A percentile compares a stretch with the other conserved stretches of the same genome.
Evolutionary conservation across 768 basidiomycete genomes (phyloP).

Genomic region (Xerocomus potaroensis): DNA sequence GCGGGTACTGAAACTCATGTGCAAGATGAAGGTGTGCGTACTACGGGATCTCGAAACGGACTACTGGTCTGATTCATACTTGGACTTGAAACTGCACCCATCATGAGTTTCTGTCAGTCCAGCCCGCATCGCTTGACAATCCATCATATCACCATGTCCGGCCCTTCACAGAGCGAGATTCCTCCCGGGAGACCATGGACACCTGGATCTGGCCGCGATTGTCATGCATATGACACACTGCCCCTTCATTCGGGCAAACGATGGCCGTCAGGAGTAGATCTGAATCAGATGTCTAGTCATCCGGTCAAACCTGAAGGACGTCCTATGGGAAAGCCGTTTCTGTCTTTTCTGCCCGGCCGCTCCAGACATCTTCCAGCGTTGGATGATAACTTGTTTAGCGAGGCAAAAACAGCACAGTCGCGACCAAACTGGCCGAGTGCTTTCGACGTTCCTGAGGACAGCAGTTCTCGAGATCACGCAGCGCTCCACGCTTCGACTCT

Average conservation of each 20-base stretch:
- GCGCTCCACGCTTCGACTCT: conserved; percentile 5
- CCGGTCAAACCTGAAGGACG: conserved; percentile 5
- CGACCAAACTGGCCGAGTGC: conserved; percentile 21
- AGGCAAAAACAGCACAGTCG: conserved; percentile 23
- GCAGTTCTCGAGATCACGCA: conserved; percentile 13
- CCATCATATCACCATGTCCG: conserved; percentile 18
- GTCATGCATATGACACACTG: not conserved
- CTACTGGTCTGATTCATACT: conserved; percentile 17
- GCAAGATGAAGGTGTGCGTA: not conserved
- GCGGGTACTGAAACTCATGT: not conserved
- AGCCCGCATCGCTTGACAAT: not conserved
- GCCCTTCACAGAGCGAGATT: too few relatives aligned
- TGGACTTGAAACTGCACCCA: conserved; percentile 2
- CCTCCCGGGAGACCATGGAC: not conserved
- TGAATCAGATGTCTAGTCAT: conserved; percentile 1
- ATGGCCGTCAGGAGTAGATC: too few relatives aligned
- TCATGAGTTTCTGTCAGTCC: not conserved
- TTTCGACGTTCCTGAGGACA: conserved; percentile 19
- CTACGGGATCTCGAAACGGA: not conserved
- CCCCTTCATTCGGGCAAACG: not conserved
- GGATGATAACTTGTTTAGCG: conserved; percentile 22
- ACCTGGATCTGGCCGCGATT: too few relatives aligned
- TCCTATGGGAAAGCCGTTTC: conserved; percentile 6
- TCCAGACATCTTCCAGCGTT: conserved; percentile 12
- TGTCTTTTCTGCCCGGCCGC: conserved; percentile 20